These are phyloP conservation scores for Marasmius sp. DNA, from an alignment of 1,284 basidiomycete genomes.

Conservation along the genomic window DNA sequence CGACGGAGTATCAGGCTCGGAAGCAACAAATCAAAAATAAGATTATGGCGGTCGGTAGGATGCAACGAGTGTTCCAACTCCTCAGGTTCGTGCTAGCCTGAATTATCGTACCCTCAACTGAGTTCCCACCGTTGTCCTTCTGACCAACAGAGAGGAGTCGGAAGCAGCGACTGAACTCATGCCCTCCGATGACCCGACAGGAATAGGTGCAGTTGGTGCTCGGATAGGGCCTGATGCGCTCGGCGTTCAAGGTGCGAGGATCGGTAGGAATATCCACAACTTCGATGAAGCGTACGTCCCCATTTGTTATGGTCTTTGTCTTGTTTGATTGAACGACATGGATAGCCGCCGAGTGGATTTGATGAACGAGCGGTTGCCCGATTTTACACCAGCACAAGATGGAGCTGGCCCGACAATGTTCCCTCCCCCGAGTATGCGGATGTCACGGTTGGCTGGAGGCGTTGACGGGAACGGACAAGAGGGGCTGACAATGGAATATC, in stretches of 20 bases:
- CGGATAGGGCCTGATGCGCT: conserved; percentile 49
- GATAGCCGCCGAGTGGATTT: conserved; percentile 86
- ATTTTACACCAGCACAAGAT: conserved; percentile 41
- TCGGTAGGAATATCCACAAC: conserved; percentile 81
- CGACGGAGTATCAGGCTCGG: conserved; percentile 45
- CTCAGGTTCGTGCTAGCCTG: conserved; percentile 60
- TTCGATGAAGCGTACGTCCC: conserved; percentile 88
- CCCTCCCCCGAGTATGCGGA: conserved; percentile 64
- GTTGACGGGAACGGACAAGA: conserved; percentile 41
- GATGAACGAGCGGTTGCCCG: conserved; percentile 90
- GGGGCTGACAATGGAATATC: conserved; percentile 76
- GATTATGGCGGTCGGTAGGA: conserved; percentile 90
- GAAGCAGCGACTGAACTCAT: conserved; percentile 92
- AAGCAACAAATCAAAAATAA: conserved; percentile 92
- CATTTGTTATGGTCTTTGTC: conserved; percentile 1
- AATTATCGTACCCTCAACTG: conserved; percentile 1
- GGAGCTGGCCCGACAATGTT: conserved; percentile 43
- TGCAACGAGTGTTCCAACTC: conserved; percentile 89
- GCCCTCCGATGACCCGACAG: conserved; percentile 42
- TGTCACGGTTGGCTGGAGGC: conserved; percentile 47
- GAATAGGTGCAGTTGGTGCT: conserved; percentile 44
- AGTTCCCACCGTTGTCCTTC: conserved; percentile 1
- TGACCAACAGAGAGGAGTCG: conserved; percentile 77
- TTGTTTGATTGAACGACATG: conserved; percentile 5
- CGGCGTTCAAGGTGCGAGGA: conserved; percentile 54